Percentiles rank a stretch among this genome's conserved stretches.
Evolutionary conservation across 2,329 filamentous ascomycete species (phyloP).

Genomic region (Cladosporium austrohemisphaericum): DNA sequence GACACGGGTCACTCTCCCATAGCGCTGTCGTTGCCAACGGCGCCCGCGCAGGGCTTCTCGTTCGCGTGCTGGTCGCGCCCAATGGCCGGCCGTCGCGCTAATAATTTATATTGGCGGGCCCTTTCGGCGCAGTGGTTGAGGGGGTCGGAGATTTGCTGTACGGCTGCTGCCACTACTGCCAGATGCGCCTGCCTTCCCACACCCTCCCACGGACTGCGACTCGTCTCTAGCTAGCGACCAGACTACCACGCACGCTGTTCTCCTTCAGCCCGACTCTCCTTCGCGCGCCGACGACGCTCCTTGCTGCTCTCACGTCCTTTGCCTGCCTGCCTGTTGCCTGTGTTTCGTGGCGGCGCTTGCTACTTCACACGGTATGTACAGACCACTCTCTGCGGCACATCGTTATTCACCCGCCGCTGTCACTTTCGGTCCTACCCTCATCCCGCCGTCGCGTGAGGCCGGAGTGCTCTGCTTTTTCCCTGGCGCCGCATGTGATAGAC

Average conservation of each 20-base stretch:
- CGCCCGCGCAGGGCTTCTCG: background rate
- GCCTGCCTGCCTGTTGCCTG: constrained; percentile 1
- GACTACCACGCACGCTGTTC: background rate
- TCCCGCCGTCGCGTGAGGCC: background rate
- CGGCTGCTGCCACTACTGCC: background rate
- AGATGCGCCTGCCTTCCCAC: constrained; percentile 10
- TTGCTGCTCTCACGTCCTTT: background rate
- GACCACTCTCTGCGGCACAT: background rate
- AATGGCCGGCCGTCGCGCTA: background rate
- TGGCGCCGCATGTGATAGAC: background rate
- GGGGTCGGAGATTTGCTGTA: constrained; percentile 6
- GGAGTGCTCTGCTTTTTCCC: background rate
- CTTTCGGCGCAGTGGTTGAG: background rate
- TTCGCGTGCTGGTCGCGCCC: background rate
- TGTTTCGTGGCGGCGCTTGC: constrained; percentile 3
- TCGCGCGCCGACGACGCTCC: constrained; percentile 7
- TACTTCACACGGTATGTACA: constrained; percentile 4
- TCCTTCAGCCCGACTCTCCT: constrained; percentile 13
- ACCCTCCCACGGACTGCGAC: constrained; percentile 3
- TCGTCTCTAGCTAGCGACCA: constrained; percentile 8
- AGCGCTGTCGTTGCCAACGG: too few relatives aligned
- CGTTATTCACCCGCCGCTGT: background rate
- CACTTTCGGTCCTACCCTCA: background rate
- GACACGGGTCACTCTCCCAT: too few relatives aligned
- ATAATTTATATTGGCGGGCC: background rate